Percentiles rank a stretch among this genome's conserved stretches.
Conservation (phyloP, 2,329 filamentous ascomycete species). For the Colletotrichum tanaceti region DNA sequence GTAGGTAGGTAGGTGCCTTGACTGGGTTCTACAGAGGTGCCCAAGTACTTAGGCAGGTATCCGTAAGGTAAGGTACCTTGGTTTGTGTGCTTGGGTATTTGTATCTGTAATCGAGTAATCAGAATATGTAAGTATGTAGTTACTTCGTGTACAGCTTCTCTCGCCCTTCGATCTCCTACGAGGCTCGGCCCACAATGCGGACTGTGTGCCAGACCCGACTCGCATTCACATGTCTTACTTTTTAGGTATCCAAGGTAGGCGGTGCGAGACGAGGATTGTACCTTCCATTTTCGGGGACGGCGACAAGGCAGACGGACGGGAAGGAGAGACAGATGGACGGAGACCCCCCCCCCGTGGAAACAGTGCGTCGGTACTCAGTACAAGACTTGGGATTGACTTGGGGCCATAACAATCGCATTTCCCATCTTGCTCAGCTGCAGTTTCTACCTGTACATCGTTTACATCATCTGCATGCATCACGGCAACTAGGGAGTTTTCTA, state of each 20-base stretch:
- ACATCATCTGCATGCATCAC: too few relatives aligned
- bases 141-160: not conserved
- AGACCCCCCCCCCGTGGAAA: not conserved
- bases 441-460: too few relatives aligned
- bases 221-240: not conserved
- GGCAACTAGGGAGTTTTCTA: too few relatives aligned
- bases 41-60: too few relatives aligned
- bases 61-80: too few relatives aligned
- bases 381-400: not conserved
- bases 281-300: slow-evolving; percentile 1
- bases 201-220: slow-evolving; percentile 10
- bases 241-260: not conserved
- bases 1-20: too few relatives aligned
- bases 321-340: too few relatives aligned
- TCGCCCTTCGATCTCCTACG: not conserved
- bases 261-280: not conserved
- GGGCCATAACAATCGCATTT: not conserved
- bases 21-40: not conserved
- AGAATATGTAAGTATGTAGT: too few relatives aligned
- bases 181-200: slow-evolving; percentile 34
- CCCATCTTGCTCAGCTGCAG: not conserved
- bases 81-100: too few relatives aligned
- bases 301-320: not conserved
- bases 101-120: too few relatives aligned
- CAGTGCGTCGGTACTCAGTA: not conserved